Percentiles rank a stretch among this genome's conserved stretches.
Evolutionary conservation across 2,329 filamentous ascomycete genomes (phyloP).

Genomic region (Metarhizium humberi): DNA sequence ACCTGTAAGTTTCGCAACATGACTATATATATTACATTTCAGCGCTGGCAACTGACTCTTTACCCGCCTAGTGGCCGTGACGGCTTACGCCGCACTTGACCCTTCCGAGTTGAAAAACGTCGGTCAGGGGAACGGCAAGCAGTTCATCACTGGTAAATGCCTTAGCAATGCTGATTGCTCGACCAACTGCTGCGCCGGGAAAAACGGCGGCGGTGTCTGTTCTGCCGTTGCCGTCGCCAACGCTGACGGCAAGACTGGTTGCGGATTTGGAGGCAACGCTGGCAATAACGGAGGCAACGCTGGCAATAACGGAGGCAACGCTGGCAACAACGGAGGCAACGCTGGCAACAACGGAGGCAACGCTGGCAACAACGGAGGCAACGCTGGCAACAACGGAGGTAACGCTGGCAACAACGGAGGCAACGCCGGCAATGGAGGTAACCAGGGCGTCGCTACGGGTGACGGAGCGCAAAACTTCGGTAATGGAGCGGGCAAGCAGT

Average conservation of each 20-base stretch:
- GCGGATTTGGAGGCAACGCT: conserved; percentile 22
- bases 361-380: conserved; percentile 11
- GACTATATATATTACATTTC: too few relatives aligned
- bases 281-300: conserved; percentile 7
- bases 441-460: not conserved
- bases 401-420: too few relatives aligned
- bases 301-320: conserved; percentile 8
- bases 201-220: conserved; percentile 14
- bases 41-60: not conserved
- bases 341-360: not conserved
- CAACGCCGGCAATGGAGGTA: not conserved
- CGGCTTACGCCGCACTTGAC: conserved; percentile 7
- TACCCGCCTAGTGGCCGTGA: conserved; percentile 4
- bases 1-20: conserved; percentile 13
- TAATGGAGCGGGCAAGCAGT: conserved; percentile 16
- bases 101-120: conserved; percentile 14
- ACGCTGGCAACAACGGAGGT: conserved; percentile 10
- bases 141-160: conserved; percentile 20
- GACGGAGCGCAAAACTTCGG: conserved; percentile 15
- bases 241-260: conserved; percentile 20
- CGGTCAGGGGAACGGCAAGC: conserved; percentile 13
- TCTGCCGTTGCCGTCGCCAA: conserved; percentile 9
- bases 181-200: conserved; percentile 19
- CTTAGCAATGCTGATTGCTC: conserved; percentile 17
- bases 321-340: too few relatives aligned